Conservation (phyloP, 2,329 filamentous ascomycete species). For the Fusarium mundagurra region DNA sequence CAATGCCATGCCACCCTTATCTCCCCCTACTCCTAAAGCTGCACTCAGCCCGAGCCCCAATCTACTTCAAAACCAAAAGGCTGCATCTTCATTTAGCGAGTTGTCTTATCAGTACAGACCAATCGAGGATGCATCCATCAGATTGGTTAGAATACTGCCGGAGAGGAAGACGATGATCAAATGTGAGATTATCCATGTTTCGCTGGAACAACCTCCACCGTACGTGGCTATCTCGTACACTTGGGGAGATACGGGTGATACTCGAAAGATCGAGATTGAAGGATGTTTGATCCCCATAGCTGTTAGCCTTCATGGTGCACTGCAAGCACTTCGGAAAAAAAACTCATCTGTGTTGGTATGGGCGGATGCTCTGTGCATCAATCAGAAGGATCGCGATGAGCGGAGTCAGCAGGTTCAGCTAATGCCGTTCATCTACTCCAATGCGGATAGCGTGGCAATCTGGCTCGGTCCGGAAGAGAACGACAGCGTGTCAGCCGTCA, state of each 20-base stretch:
- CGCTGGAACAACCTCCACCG: background rate
- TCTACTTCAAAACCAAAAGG: background rate
- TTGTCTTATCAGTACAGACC: slow-evolving; percentile 7
- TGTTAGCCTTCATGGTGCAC: background rate
- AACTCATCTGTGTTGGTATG: slow-evolving; percentile 5
- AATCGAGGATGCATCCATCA: slow-evolving; percentile 15
- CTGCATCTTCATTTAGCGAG: background rate
- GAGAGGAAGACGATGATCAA: slow-evolving; percentile 11
- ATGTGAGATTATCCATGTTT: slow-evolving; percentile 14
- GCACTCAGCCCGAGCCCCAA: background rate
- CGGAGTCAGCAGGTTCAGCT: slow-evolving; percentile 17
- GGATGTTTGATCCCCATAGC: background rate
- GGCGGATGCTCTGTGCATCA: slow-evolving; percentile 21
- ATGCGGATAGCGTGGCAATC: slow-evolving; percentile 9
- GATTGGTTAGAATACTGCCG: slow-evolving; percentile 7
- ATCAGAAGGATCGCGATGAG: slow-evolving; percentile 1
- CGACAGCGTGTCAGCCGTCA: background rate
- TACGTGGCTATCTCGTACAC: slow-evolving; percentile 23
- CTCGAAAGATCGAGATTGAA: slow-evolving; percentile 8
- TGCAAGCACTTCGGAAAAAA: slow-evolving; percentile 10
- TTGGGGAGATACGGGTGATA: slow-evolving; percentile 21
- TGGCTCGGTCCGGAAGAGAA: slow-evolving; percentile 26
- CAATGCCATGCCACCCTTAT: background rate
- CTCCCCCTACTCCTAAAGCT: background rate
- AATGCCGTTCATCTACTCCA: slow-evolving; percentile 13